Base-by-base conservation (phyloP, 129 eudicot genomes). In the Apium graveolens region DNA sequence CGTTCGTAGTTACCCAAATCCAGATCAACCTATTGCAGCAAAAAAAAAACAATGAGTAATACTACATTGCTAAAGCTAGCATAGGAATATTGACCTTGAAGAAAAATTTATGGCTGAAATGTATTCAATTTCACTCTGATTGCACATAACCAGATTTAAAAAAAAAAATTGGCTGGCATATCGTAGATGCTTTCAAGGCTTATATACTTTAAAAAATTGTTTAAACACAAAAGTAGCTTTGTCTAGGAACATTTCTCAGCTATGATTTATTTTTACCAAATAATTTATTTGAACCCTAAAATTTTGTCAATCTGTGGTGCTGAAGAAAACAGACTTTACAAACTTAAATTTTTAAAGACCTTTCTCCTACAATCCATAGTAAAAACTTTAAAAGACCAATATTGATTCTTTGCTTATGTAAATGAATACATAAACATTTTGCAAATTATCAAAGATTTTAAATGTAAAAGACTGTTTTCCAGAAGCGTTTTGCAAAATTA, bases 1-100 rank as follows among this genome's bases (percentile, higher is more conserved):
- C 97, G 86, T 80, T 91, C 98, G 55, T 95, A 95, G 85, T 95
- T 95, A 18, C 98, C 98, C 75, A 91, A 83, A 81, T 95, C 98
- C n/a, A 95, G 89, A 80, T 91, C 98, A 42, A 91, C 98, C 98
- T 95, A 76, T 76, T 21, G 75, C 37, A 78, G 69, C 76, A 75
- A 63, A 29, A 35, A 29, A 35, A 37, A 81, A 70, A 49, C n/a
- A 75, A 26, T 41, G 78, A 27, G 53, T 72, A 26, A 70, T 78
- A 77, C 20, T 35, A 29, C 34, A 53, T 7, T 27, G 14, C 26
- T 46, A 7, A 77, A 77, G 21, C 65, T n/a, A 31, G 42, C 34
- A 66, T 38, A 32, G 27, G 69, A 14, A 45, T 29, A 78, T n/a
- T 42, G 75, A 39, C 72, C 80, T 39, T 21, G 41, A 79, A 42